Evolutionary conservation across 345 rosid species (phyloP).

Genomic region (Citrus maxima): DNA sequence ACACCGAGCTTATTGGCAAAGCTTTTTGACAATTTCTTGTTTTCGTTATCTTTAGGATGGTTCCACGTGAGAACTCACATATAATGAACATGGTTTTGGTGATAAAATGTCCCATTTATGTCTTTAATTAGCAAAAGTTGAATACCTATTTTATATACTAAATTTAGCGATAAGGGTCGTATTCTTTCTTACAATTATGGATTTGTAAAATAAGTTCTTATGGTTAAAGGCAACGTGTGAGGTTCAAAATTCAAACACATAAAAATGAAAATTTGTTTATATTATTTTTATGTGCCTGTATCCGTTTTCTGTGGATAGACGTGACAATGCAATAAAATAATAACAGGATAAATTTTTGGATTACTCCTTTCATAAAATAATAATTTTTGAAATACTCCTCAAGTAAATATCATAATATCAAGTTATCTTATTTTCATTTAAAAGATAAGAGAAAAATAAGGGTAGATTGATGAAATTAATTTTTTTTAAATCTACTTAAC

Average conservation of each 20-base stretch:
- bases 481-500: too few species aligned
- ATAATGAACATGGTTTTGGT: not conserved
- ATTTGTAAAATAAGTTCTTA: not conserved
- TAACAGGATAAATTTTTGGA: too few species aligned
- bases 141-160: not conserved
- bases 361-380: too few species aligned
- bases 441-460: too few species aligned
- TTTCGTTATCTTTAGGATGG: not conserved
- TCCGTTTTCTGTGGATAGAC: too few species aligned
- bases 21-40: not conserved
- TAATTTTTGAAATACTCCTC: too few species aligned
- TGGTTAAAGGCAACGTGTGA: not conserved
- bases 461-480: too few species aligned
- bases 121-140: not conserved
- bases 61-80: not conserved
- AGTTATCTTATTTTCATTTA: too few species aligned
- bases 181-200: not conserved
- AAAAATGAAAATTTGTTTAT: not conserved
- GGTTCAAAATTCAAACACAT: not conserved
- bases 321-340: too few species aligned
- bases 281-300: too few species aligned
- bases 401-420: too few species aligned
- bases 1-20: not conserved
- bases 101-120: not conserved
- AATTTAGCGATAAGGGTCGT: conserved; percentile 10